Conservation (phyloP, 495 filamentous ascomycete species). For the Aspergillus funiculosus region DNA sequence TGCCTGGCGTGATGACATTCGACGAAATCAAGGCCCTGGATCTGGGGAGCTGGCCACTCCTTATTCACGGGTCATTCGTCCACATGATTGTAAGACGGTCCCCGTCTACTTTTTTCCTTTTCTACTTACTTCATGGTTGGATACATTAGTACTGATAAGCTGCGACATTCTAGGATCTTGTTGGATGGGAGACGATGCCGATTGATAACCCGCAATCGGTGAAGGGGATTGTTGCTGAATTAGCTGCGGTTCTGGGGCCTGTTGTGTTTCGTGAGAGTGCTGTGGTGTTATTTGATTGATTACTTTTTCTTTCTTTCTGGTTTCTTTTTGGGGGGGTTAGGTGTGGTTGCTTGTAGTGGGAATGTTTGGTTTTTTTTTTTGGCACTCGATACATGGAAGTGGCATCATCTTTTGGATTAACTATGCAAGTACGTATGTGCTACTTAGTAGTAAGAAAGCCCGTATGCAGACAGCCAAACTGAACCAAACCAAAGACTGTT, state of each 20-base stretch:
- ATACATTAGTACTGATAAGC: conserved; percentile 7
- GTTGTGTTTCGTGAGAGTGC: conserved; percentile 53
- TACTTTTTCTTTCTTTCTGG: too few relatives aligned
- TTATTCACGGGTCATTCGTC: conserved; percentile 38
- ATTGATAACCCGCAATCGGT: conserved; percentile 47
- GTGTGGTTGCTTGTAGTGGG: too few relatives aligned
- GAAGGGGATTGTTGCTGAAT: conserved; percentile 66
- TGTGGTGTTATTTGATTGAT: conserved; percentile 40
- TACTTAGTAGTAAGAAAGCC: too few relatives aligned
- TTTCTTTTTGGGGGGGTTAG: too few relatives aligned
- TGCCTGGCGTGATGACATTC: conserved; percentile 71
- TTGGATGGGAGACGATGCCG: conserved; percentile 58
- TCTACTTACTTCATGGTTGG: neutral
- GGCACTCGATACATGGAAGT: too few relatives aligned
- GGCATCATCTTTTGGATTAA: too few relatives aligned
- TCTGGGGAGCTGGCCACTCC: conserved; percentile 53
- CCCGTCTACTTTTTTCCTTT: neutral
- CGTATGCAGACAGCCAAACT: too few relatives aligned
- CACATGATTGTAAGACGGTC: conserved; percentile 44
- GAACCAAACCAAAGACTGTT: conserved; percentile 1
- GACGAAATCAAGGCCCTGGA: conserved; percentile 56
- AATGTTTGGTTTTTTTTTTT: too few relatives aligned
- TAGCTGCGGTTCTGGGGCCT: conserved; percentile 70
- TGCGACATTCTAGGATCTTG: conserved; percentile 46
- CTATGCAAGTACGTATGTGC: too few relatives aligned